These are phyloP conservation scores for Eutrema japonicum DNA, from an alignment of 345 rosid species.

Conservation along the genomic window DNA sequence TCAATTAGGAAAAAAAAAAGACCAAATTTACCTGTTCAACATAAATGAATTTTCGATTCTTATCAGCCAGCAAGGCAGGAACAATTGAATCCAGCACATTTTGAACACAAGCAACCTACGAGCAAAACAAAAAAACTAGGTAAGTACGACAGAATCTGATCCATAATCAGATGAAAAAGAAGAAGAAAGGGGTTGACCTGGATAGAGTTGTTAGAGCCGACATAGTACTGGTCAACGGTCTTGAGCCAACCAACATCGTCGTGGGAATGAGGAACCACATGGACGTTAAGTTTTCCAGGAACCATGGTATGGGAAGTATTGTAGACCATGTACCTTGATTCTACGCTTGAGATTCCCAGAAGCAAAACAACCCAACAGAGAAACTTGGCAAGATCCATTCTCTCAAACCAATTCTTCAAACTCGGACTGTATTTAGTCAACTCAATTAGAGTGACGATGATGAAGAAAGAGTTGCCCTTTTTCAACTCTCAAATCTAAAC, in stretches of 20 bases:
- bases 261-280: constrained; percentile 91
- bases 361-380: constrained; percentile 36
- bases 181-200: constrained; percentile 56
- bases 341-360: constrained; percentile 49
- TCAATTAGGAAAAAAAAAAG: constrained; percentile 26
- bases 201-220: constrained; percentile 96
- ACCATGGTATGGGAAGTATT: constrained; percentile 83
- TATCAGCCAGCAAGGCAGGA: constrained; percentile 85
- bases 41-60: constrained; percentile 83
- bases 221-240: constrained; percentile 98
- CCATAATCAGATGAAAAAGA: neutral
- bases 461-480: constrained; percentile 34
- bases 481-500: constrained; percentile 10
- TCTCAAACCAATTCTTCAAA: constrained; percentile 11
- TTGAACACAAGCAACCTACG: constrained; percentile 90
- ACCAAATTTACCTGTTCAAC: constrained; percentile 68
- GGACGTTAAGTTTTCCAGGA: constrained; percentile 86
- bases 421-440: constrained; percentile 28
- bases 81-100: constrained; percentile 92
- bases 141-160: constrained; percentile 22
- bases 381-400: constrained; percentile 35
- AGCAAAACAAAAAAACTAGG: neutral
- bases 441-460: constrained; percentile 31
- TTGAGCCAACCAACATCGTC: constrained; percentile 99
- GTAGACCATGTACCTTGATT: constrained; percentile 74